phyloP scores from a whole-genome alignment of 1,284 basidiomycete species.

The Thelephora terrestris region DNA sequence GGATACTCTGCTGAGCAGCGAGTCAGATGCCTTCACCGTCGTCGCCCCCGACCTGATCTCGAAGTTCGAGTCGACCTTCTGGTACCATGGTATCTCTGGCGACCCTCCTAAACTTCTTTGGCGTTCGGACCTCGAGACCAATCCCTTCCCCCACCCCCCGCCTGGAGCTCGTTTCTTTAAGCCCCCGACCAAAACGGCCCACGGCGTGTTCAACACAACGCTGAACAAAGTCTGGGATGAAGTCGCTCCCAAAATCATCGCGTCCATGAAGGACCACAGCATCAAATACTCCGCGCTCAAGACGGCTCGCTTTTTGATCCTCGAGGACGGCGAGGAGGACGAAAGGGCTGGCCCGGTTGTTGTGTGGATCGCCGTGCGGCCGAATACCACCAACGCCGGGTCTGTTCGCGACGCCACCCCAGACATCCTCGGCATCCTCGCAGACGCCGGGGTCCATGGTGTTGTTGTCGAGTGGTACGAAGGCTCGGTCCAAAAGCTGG shows the following conservation, averaged over 20 bases:
- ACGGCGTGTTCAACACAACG: conserved; percentile 26
- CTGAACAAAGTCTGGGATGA: conserved; percentile 22
- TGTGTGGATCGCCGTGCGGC: conserved; percentile 28
- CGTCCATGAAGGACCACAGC: conserved; percentile 20
- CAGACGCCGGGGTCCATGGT: conserved; percentile 15
- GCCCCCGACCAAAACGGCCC: conserved; percentile 25
- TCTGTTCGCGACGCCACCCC: conserved; percentile 24
- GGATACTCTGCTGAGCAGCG: conserved; percentile 15
- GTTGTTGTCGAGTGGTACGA: conserved; percentile 29
- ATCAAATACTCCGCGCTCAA: conserved; percentile 24
- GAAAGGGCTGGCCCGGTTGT: conserved; percentile 24
- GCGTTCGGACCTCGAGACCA: conserved; percentile 25
- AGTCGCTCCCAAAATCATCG: conserved; percentile 26
- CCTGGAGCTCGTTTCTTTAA: conserved; percentile 16
- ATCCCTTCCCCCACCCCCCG: conserved; percentile 23
- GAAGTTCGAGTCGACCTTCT: conserved; percentile 20
- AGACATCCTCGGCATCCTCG: conserved; percentile 28
- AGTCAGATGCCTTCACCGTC: conserved; percentile 13
- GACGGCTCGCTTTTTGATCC: conserved; percentile 25
- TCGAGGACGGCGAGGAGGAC: conserved; percentile 18
- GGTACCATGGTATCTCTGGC: conserved; percentile 24
- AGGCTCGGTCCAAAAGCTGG: conserved; percentile 19
- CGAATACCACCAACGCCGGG: conserved; percentile 24
- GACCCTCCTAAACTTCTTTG: conserved; percentile 28
- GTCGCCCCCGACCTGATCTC: conserved; percentile 18